These are phyloP conservation scores for Phytophthora pinifolia DNA, from an alignment of 352 stramenopile species.

Conservation along the genomic window DNA sequence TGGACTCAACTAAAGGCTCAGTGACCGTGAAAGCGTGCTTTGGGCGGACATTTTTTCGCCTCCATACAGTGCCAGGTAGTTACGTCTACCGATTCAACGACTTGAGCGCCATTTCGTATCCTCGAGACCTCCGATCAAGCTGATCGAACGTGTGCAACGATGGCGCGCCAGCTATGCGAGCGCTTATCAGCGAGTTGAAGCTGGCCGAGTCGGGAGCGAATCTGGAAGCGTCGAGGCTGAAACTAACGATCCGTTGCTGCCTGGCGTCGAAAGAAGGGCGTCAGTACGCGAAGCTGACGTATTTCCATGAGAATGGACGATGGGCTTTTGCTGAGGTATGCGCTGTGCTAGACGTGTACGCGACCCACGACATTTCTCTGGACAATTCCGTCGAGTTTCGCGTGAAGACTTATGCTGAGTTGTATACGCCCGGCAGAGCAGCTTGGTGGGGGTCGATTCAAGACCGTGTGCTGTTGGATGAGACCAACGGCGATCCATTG, in stretches of 20 bases:
- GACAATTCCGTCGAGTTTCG: not conserved
- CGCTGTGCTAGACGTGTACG: not conserved
- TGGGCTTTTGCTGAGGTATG: conserved; percentile 1
- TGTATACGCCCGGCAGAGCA: not conserved
- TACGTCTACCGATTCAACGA: not conserved
- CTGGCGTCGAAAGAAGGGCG: not conserved
- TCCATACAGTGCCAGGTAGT: not conserved
- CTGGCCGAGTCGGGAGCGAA: not conserved
- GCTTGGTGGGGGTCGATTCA: conserved; percentile 1
- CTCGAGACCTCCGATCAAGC: not conserved
- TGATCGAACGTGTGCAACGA: conserved; percentile 9
- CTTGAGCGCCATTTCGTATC: not conserved
- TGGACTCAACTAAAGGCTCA: not conserved
- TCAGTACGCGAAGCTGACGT: conserved; percentile 1
- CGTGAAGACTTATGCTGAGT: not conserved
- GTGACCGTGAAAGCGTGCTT: conserved; percentile 1
- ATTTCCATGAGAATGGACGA: conserved; percentile 1
- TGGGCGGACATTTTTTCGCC: conserved; percentile 1
- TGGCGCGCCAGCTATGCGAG: not conserved
- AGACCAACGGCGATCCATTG: conserved; percentile 1
- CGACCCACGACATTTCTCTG: conserved; percentile 9
- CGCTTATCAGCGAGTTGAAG: conserved; percentile 2
- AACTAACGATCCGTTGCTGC: conserved; percentile 1
- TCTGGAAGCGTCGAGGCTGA: not conserved
- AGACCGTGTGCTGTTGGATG: not conserved